These are phyloP conservation scores for Hortiboletus rubellus DNA, from an alignment of 1,284 basidiomycete species.

Conservation along the genomic window DNA sequence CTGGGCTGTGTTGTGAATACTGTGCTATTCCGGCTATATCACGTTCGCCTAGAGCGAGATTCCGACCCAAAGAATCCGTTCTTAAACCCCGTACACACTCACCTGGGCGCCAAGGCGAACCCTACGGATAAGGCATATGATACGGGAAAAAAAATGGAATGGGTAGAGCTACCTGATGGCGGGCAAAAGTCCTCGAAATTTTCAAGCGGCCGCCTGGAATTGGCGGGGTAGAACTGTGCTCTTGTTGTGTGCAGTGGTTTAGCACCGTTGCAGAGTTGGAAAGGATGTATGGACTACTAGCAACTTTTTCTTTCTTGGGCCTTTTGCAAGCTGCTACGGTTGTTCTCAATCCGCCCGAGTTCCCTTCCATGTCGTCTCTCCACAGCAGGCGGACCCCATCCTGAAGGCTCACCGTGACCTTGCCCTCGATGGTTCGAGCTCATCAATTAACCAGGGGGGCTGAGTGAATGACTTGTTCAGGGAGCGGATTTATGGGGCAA, in stretches of 20 bases:
- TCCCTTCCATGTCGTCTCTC: slow-evolving; percentile 42
- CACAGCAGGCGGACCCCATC: slow-evolving; percentile 54
- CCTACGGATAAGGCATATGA: slow-evolving; percentile 17
- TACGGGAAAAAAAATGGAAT: slow-evolving; percentile 42
- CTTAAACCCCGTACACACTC: slow-evolving; percentile 46
- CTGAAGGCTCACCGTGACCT: slow-evolving; percentile 71
- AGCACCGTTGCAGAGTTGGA: background rate
- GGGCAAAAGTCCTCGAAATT: slow-evolving; percentile 41
- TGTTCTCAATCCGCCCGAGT: slow-evolving; percentile 48
- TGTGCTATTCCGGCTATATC: too few species aligned
- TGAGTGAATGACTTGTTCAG: slow-evolving; percentile 31
- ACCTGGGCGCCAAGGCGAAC: slow-evolving; percentile 32
- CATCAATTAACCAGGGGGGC: slow-evolving; percentile 37
- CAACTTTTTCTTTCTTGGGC: slow-evolving; percentile 31
- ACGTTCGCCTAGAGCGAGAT: slow-evolving; percentile 39
- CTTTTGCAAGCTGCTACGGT: slow-evolving; percentile 50
- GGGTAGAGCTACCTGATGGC: slow-evolving; percentile 40
- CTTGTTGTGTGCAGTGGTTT: background rate
- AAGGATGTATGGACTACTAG: slow-evolving; percentile 34
- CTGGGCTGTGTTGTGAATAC: too few species aligned
- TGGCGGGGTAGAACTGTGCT: slow-evolving; percentile 21
- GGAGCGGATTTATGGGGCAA: slow-evolving; percentile 57
- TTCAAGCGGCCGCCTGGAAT: slow-evolving; percentile 34
- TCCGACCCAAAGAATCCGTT: slow-evolving; percentile 39
- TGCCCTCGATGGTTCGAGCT: slow-evolving; percentile 66